Conservation (phyloP, 1,139 yeast species). For the Protomyces gravidus region DNA sequence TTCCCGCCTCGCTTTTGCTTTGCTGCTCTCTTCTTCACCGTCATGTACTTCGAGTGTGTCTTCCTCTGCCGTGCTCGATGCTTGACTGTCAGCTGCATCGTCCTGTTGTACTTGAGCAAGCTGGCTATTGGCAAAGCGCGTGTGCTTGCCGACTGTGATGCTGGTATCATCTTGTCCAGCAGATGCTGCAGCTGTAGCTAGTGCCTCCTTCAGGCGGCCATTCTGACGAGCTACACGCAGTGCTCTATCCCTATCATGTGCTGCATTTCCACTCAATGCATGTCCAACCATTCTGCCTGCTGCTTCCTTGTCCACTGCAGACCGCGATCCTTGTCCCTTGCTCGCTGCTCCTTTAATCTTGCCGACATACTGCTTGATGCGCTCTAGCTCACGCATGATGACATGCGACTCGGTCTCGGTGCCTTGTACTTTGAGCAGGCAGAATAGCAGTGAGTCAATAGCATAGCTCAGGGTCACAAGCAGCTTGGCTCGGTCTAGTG, state of each 20-base stretch:
- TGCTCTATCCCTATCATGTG: constrained; percentile 20
- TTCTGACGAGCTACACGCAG: constrained; percentile 6
- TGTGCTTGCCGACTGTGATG: constrained; percentile 14
- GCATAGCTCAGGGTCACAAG: constrained; percentile 26
- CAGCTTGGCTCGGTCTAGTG: constrained; percentile 22
- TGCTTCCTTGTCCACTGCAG: constrained; percentile 6
- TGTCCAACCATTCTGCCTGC: constrained; percentile 14
- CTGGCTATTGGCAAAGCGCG: constrained; percentile 19
- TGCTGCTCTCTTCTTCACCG: constrained; percentile 10
- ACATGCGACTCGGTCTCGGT: constrained; percentile 56
- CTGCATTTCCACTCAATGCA: constrained; percentile 6
- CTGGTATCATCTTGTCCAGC: not conserved
- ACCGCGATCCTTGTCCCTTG: too few species aligned
- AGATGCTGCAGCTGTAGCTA: not conserved
- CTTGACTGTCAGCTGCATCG: not conserved
- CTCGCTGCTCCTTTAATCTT: constrained; percentile 49
- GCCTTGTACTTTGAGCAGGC: constrained; percentile 53
- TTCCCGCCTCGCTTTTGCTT: constrained; percentile 10
- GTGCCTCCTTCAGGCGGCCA: constrained; percentile 2
- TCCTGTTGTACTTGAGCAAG: not conserved
- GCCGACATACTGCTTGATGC: constrained; percentile 67
- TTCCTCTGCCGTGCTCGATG: constrained; percentile 6
- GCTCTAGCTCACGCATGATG: constrained; percentile 62
- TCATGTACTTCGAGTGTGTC: not conserved
- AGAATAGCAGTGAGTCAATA: constrained; percentile 24